Evolutionary conservation across 805 yeast genomes (phyloP), one percentile per base, ranked within the genome.

Genomic region (Candida takata): DNA sequence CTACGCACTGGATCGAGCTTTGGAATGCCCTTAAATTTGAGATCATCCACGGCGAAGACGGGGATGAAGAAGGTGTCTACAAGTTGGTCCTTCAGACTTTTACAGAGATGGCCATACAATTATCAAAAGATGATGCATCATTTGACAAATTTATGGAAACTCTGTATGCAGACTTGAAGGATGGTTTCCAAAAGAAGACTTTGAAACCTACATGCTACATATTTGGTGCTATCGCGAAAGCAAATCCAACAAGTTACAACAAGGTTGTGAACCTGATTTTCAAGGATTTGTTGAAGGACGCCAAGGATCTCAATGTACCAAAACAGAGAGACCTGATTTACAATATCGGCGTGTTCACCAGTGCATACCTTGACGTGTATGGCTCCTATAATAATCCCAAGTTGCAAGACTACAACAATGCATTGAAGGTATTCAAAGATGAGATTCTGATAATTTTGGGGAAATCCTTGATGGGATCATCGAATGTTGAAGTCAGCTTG

Each of bases 21-120:
- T 92, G 95, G 95, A 82, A 84, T 47, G 84, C 95, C 0, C 62
- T 90, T 35, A 90, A 90, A 55, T 87, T 75, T 55, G 96, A 90
- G 57, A 69, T 90, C n/a, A 62, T 90, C 38, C 95, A 90, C 55
- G 79, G 79, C 28, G 84, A 82, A n/a, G 72, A 65, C 21, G 63
- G 58, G 29, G 45, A 61, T 31, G 58, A 61, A n/a, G 54, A 60
- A 24, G 64, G 69, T 2, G 52, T 67, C 5, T 59, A 68, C 42
- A 64, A 67, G 14, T 47, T 64, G 8, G 67, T 78, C 0, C 51
- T 79, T 17, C 44, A 51, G 12, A 61, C 73, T 3, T 60, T 81
- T 36, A 61, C 57, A 36, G 49, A 65, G 1, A 55, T 86, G 6
- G 62, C 72, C 14, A 33, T 32, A 1, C 62, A 62, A 31, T 52